These are phyloP conservation scores for Myxozyma nipponensis DNA, from an alignment of 805 yeast genomes.

Conservation along the genomic window DNA sequence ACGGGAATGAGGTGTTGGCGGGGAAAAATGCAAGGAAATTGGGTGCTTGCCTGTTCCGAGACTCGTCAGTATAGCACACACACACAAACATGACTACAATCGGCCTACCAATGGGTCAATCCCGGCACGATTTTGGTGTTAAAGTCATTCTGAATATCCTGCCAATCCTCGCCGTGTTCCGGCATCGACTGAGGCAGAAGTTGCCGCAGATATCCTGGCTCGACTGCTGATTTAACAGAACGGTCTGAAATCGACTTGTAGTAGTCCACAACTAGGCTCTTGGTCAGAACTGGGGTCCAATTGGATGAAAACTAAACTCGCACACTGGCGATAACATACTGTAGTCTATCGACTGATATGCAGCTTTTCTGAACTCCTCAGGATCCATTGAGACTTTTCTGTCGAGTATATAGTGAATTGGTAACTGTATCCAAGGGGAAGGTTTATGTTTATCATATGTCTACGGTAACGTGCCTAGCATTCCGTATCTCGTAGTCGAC, in stretches of 20 bases:
- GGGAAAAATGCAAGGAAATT: slow-evolving; percentile 31
- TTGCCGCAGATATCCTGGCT: slow-evolving; percentile 28
- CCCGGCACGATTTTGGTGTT: slow-evolving; percentile 28
- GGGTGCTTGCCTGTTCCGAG: slow-evolving; percentile 26
- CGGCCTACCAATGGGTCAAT: slow-evolving; percentile 29
- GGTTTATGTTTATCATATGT: no score
- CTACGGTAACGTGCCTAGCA: no score
- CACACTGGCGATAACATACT: slow-evolving; percentile 5
- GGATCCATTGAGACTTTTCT: slow-evolving; percentile 24
- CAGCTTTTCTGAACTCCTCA: slow-evolving; percentile 29
- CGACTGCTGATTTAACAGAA: slow-evolving; percentile 24
- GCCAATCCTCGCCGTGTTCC: slow-evolving; percentile 27
- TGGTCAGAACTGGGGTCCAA: neutral
- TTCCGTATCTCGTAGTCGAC: no score
- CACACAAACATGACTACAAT: neutral
- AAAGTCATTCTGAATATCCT: slow-evolving; percentile 23
- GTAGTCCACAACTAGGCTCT: slow-evolving; percentile 23
- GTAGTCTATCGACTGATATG: slow-evolving; percentile 28
- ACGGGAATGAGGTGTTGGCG: slow-evolving; percentile 27
- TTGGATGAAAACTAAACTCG: no score
- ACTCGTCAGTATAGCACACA: neutral
- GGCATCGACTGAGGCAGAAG: slow-evolving; percentile 28
- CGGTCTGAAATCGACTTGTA: slow-evolving; percentile 16
- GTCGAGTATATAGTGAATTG: no score
- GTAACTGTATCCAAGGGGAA: no score